Conservation (phyloP, 2,329 filamentous ascomycete species). For the Colletotrichum paranaense region DNA sequence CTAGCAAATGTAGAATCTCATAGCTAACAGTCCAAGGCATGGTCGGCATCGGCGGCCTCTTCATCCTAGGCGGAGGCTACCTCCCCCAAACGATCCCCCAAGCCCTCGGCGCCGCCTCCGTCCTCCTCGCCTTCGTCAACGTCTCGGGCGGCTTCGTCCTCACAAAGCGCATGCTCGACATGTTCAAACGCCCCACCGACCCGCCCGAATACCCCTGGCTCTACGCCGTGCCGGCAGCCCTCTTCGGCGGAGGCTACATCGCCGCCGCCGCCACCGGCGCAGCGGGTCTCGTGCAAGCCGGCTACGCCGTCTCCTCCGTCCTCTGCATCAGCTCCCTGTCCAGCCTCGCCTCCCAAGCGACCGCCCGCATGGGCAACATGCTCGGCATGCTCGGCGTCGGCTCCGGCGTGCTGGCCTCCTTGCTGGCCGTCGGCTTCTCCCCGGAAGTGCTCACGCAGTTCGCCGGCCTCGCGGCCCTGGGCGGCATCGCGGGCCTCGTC, state of each 20-base stretch:
- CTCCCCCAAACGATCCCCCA: conserved; percentile 84
- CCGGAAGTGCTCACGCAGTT: conserved; percentile 85
- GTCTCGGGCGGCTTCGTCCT: conserved; percentile 91
- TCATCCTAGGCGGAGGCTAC: conserved; percentile 87
- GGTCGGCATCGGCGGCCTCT: conserved; percentile 89
- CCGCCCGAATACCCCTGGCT: conserved; percentile 91
- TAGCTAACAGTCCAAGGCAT: conserved; percentile 61
- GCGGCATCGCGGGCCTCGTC: conserved; percentile 75
- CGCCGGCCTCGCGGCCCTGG: conserved; percentile 77
- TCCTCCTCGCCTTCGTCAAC: conserved; percentile 88
- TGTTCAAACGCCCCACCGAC: conserved; percentile 88
- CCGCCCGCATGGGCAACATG: conserved; percentile 86
- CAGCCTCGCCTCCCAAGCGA: conserved; percentile 83
- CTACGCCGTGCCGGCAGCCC: conserved; percentile 79
- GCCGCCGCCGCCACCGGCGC: conserved; percentile 85
- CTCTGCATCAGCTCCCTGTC: conserved; percentile 89
- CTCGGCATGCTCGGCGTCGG: conserved; percentile 88
- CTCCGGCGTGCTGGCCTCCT: conserved; percentile 84
- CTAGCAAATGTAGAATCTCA: too few species aligned
- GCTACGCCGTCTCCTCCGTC: conserved; percentile 86
- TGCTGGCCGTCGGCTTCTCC: conserved; percentile 84
- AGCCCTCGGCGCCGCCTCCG: conserved; percentile 80
- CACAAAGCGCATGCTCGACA: conserved; percentile 93
- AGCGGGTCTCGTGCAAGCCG: conserved; percentile 86
- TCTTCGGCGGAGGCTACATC: conserved; percentile 86